Conservation (phyloP, 148 eudicot genomes). For the Oxyria digyna region DNA sequence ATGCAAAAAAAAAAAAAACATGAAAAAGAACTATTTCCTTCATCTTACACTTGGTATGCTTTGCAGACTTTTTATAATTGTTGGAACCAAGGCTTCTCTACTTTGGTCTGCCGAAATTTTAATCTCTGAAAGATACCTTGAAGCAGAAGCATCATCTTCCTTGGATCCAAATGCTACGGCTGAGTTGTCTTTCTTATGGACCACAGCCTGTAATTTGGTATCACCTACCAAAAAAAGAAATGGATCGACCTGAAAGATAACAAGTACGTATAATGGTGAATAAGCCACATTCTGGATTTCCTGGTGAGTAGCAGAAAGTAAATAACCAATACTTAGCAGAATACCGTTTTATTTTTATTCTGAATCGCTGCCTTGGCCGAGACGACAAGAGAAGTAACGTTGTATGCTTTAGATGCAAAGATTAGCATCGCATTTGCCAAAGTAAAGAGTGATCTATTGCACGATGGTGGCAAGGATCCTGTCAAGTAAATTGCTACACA, state of each 20-base stretch:
- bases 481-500: slow-evolving; percentile 14
- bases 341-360: slow-evolving; percentile 39
- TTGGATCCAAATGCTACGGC: slow-evolving; percentile 53
- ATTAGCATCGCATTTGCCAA: slow-evolving; percentile 76
- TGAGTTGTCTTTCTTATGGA: slow-evolving; percentile 20
- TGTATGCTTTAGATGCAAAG: slow-evolving; percentile 75
- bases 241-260: slow-evolving; percentile 59
- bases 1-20: background rate
- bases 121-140: slow-evolving; percentile 45
- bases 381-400: slow-evolving; percentile 46
- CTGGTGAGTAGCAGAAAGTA: background rate
- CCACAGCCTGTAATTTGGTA: slow-evolving; percentile 60
- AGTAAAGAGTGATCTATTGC: slow-evolving; percentile 76
- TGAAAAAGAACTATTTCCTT: background rate
- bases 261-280: slow-evolving; percentile 9
- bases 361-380: slow-evolving; percentile 53
- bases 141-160: slow-evolving; percentile 70
- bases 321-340: slow-evolving; percentile 9
- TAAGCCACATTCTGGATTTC: background rate
- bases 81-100: slow-evolving; percentile 51
- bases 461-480: slow-evolving; percentile 80
- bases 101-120: slow-evolving; percentile 50
- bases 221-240: slow-evolving; percentile 70
- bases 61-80: slow-evolving; percentile 53
- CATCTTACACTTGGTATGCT: slow-evolving; percentile 40